phyloP scores from a whole-genome alignment of 306 rosid genomes.

The Medicago truncatula region MtrunA17r5.0-ANR NC_053049.1:45329001-45329500 shows the following conservation, averaged over 20 bases:
- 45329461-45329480: too few relatives aligned
- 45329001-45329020: slow-evolving; percentile 17
- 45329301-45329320: too few relatives aligned
- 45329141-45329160: slow-evolving; percentile 99
- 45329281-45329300: background rate
- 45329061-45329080: slow-evolving; percentile 28
- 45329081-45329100: slow-evolving; percentile 24
- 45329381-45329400: too few relatives aligned
- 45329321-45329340: too few relatives aligned
- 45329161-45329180: slow-evolving; percentile 69
- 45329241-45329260: slow-evolving; percentile 26
- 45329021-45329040: slow-evolving; percentile 24
- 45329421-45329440: too few relatives aligned
- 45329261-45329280: slow-evolving; percentile 12
- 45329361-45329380: too few relatives aligned
- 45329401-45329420: too few relatives aligned
- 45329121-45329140: slow-evolving; percentile 94
- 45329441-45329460: too few relatives aligned
- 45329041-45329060: slow-evolving; percentile 35
- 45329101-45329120: slow-evolving; percentile 98
- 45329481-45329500: too few relatives aligned
- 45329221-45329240: slow-evolving; percentile 10
- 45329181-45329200: background rate
- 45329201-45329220: slow-evolving; percentile 35
- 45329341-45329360: too few relatives aligned